Conservation (phyloP, 352 stramenopile species). For the Phytophthora nicotianae region DNA sequence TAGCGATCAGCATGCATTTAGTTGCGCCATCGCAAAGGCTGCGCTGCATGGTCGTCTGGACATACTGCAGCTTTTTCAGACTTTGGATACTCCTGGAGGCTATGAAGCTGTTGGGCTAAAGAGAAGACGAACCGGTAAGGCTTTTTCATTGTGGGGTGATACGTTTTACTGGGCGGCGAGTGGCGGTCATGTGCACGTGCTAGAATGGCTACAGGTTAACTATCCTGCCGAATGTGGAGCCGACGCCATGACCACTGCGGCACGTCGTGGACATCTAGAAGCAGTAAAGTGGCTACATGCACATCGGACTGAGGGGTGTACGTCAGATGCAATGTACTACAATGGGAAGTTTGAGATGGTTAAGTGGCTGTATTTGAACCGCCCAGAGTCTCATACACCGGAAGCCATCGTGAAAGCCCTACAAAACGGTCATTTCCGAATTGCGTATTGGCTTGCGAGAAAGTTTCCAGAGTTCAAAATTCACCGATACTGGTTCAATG, state of each 20-base stretch:
- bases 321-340: not conserved
- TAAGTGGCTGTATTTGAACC: conserved; percentile 19
- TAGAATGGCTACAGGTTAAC: not conserved
- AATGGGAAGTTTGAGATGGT: conserved; percentile 5
- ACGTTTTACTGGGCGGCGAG: conserved; percentile 1
- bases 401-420: conserved; percentile 4
- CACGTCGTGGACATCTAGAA: conserved; percentile 1
- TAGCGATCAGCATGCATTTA: not conserved
- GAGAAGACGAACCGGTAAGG: not conserved
- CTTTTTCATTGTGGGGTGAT: conserved; percentile 11
- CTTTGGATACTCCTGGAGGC: not conserved
- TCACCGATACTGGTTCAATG: not conserved
- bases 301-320: not conserved
- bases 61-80: conserved; percentile 13
- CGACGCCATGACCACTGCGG: not conserved
- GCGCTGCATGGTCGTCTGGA: conserved; percentile 6
- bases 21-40: not conserved
- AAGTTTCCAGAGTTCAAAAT: not conserved
- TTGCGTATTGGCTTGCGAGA: conserved; percentile 8
- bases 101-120: conserved; percentile 8
- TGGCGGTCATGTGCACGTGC: not conserved
- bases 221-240: not conserved
- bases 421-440: conserved; percentile 4
- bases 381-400: not conserved
- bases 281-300: conserved; percentile 9